These are phyloP conservation scores for Limonium bicolor DNA, from an alignment of 148 eudicot species.

Conservation along the genomic window DNA sequence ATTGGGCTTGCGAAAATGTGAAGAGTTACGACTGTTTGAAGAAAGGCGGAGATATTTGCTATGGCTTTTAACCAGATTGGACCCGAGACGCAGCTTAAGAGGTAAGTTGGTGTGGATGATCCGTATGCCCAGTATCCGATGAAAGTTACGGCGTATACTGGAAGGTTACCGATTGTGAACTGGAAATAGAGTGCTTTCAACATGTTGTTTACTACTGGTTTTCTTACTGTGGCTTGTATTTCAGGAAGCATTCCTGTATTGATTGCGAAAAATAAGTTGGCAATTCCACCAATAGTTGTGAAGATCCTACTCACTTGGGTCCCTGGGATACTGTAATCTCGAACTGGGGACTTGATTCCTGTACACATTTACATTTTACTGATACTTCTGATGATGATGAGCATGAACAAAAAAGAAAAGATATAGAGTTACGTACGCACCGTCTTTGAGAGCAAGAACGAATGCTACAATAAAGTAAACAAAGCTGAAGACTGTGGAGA, in stretches of 20 bases:
- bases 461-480: conserved; percentile 52
- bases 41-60: conserved; percentile 54
- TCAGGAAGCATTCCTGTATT: conserved; percentile 98
- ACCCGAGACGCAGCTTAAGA: conserved; percentile 56
- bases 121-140: conserved; percentile 95
- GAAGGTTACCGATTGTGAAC: conserved; percentile 61
- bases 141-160: conserved; percentile 61
- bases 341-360: conserved; percentile 49
- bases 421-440: conserved; percentile 20
- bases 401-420: background rate
- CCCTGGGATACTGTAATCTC: conserved; percentile 55
- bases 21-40: conserved; percentile 65
- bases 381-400: background rate
- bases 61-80: conserved; percentile 64
- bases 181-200: conserved; percentile 87
- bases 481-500: conserved; percentile 60
- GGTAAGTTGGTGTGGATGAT: conserved; percentile 28
- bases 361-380: background rate
- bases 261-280: conserved; percentile 71
- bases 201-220: conserved; percentile 83
- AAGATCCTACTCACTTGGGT: conserved; percentile 28
- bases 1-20: conserved; percentile 93
- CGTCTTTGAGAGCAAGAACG: conserved; percentile 52
- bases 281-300: conserved; percentile 70
- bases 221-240: conserved; percentile 87